phyloP scores from a whole-genome alignment of 2,329 filamentous ascomycete genomes.

The Didymella segeticola region DNA sequence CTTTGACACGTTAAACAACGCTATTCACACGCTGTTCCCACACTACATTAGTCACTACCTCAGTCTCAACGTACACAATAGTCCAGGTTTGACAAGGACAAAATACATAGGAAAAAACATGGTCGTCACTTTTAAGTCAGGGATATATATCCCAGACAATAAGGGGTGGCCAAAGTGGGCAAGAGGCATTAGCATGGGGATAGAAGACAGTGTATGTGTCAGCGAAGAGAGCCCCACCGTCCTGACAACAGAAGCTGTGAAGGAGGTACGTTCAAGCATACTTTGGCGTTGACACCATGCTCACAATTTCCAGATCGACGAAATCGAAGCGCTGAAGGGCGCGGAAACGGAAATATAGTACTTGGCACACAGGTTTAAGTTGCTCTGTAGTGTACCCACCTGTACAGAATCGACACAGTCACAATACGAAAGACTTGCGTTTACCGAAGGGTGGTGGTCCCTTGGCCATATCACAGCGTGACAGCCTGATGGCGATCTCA shows the following conservation, averaged over 20 bases:
- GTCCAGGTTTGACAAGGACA: conserved; percentile 77
- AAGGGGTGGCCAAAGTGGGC: conserved; percentile 86
- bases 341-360: conserved; percentile 31
- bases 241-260: conserved; percentile 88
- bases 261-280: conserved; percentile 61
- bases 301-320: no score
- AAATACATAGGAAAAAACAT: conserved; percentile 74
- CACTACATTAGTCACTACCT: conserved; percentile 97
- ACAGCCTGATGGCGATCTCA: no score
- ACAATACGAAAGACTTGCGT: no score
- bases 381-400: conserved; percentile 3
- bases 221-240: conserved; percentile 79
- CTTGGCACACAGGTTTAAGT: no score
- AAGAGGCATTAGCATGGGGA: conserved; percentile 85
- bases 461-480: no score
- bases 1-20: conserved; percentile 72
- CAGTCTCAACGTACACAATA: conserved; percentile 93
- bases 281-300: not conserved
- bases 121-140: conserved; percentile 91
- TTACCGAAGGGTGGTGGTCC: no score
- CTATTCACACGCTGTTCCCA: conserved; percentile 78
- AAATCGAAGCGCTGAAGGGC: conserved; percentile 76
- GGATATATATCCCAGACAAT: conserved; percentile 80
- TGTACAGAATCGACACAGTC: conserved; percentile 1
- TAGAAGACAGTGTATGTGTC: conserved; percentile 92